Evolutionary conservation across 2,329 filamentous ascomycete genomes (phyloP).

Genomic region (Cercospora nicotianae): DNA sequence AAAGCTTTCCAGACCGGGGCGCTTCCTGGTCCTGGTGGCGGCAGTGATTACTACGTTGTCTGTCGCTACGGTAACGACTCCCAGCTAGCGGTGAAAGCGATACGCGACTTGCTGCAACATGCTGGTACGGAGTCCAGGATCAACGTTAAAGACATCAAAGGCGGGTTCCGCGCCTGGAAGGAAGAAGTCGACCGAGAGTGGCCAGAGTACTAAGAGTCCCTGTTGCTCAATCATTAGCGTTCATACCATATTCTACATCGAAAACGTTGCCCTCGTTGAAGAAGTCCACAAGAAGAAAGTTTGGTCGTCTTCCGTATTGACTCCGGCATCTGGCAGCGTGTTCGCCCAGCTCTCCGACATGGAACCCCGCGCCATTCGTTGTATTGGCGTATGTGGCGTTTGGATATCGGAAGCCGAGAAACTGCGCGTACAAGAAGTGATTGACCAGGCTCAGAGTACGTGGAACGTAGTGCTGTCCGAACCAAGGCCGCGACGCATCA

Average conservation of each 20-base stretch:
- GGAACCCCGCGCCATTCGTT: slow-evolving; percentile 45
- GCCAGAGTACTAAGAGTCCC: slow-evolving; percentile 55
- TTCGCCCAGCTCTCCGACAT: slow-evolving; percentile 47
- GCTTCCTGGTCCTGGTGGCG: slow-evolving; percentile 41
- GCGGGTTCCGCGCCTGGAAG: slow-evolving; percentile 73
- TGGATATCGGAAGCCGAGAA: slow-evolving; percentile 46
- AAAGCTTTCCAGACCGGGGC: slow-evolving; percentile 29
- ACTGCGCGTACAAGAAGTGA: slow-evolving; percentile 49
- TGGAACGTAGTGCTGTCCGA: slow-evolving; percentile 40
- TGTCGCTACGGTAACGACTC: slow-evolving; percentile 79
- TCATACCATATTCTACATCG: slow-evolving; percentile 34
- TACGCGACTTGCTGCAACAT: slow-evolving; percentile 55
- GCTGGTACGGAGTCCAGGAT: slow-evolving; percentile 48
- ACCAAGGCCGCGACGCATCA: slow-evolving; percentile 44
- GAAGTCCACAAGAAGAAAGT: slow-evolving; percentile 47
- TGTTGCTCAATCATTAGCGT: slow-evolving; percentile 28
- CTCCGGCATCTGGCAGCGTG: slow-evolving; percentile 44
- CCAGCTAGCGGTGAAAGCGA: slow-evolving; percentile 64
- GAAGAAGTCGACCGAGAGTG: slow-evolving; percentile 61
- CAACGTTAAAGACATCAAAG: slow-evolving; percentile 68
- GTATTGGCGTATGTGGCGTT: slow-evolving; percentile 42
- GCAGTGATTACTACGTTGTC: slow-evolving; percentile 55
- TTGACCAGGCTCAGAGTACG: slow-evolving; percentile 50
- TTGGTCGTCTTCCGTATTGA: slow-evolving; percentile 42
- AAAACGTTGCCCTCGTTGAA: slow-evolving; percentile 35